A percentile compares a stretch with the other conserved stretches of the same genome.
These are phyloP conservation scores for Cyclostephanos invisitatus DNA, from an alignment of 108 stramenopile genomes.

Conservation along the genomic window DNA sequence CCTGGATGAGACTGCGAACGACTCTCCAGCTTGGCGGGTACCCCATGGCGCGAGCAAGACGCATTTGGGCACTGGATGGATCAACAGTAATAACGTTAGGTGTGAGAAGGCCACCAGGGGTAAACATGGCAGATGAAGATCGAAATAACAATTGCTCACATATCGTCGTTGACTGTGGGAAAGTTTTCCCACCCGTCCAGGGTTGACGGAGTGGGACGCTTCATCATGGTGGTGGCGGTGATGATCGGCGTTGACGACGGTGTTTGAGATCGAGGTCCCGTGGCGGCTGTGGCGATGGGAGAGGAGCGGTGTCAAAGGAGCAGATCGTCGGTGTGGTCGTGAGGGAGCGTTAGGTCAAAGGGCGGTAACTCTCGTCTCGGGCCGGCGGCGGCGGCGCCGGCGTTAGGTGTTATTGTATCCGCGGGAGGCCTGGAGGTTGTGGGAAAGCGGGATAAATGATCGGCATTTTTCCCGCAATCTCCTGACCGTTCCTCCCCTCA, in stretches of 20 bases:
- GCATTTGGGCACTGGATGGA: slow-evolving; percentile 29
- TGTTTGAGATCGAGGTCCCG: too few species aligned
- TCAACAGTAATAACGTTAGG: neutral
- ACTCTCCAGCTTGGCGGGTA: slow-evolving; percentile 84
- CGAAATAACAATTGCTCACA: neutral
- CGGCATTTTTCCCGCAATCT: too few species aligned
- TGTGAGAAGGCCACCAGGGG: neutral
- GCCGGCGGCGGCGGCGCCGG: too few species aligned
- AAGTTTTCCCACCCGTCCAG: slow-evolving; percentile 49
- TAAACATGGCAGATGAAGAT: neutral
- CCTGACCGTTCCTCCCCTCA: too few species aligned
- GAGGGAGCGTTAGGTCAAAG: too few species aligned
- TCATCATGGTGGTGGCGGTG: slow-evolving; percentile 11
- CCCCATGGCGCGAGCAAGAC: slow-evolving; percentile 78
- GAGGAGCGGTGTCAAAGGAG: too few species aligned
- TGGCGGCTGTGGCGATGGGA: too few species aligned
- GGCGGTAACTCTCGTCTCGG: too few species aligned
- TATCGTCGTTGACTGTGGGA: slow-evolving; percentile 47
- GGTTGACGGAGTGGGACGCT: slow-evolving; percentile 45
- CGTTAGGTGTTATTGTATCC: too few species aligned
- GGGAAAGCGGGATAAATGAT: too few species aligned
- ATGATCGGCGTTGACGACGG: neutral
- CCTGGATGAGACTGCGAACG: slow-evolving; percentile 50
- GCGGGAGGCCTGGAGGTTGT: too few species aligned
- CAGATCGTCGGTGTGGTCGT: too few species aligned